Evolutionary conservation across 2,329 filamentous ascomycete species (phyloP).

Genomic region (Corniculantispora saksenae): DNA sequence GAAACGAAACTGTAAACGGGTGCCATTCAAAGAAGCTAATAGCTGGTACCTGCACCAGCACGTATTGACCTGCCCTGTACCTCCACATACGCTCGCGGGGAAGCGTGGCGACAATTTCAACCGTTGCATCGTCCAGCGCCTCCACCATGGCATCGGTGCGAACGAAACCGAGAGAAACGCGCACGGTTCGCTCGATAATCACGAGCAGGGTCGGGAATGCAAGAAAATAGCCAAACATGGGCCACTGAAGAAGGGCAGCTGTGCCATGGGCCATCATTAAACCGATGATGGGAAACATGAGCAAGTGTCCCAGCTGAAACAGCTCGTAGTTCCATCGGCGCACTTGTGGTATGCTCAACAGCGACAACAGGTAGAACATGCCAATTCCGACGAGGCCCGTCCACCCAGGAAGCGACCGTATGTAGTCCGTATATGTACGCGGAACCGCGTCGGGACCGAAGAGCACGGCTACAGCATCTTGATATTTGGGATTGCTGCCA

Average conservation of each 20-base stretch:
- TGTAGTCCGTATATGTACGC: conserved; percentile 46
- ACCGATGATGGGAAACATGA: conserved; percentile 60
- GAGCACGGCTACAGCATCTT: conserved; percentile 45
- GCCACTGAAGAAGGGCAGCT: conserved; percentile 49
- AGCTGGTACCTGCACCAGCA: conserved; percentile 55
- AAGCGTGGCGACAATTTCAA: conserved; percentile 49
- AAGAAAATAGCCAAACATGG: conserved; percentile 59
- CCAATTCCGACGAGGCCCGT: conserved; percentile 51
- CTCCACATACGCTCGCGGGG: conserved; percentile 51
- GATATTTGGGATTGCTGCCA: conserved; percentile 46
- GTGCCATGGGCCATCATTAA: conserved; percentile 58
- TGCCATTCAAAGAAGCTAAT: conserved; percentile 60
- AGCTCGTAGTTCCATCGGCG: conserved; percentile 55
- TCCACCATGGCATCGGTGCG: conserved; percentile 49
- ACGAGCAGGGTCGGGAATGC: conserved; percentile 55
- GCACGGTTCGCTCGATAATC: conserved; percentile 47
- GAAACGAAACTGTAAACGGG: conserved; percentile 59
- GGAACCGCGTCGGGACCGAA: conserved; percentile 47
- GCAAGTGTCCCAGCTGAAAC: conserved; percentile 57
- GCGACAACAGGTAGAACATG: conserved; percentile 50
- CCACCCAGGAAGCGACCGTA: conserved; percentile 50
- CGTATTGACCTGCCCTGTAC: conserved; percentile 59
- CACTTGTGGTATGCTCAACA: conserved; percentile 52
- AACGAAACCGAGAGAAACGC: conserved; percentile 49
- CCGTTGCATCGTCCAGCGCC: conserved; percentile 54